phyloP scores from a whole-genome alignment of 495 filamentous ascomycete species.

The Podospora pseudocomata region DNA sequence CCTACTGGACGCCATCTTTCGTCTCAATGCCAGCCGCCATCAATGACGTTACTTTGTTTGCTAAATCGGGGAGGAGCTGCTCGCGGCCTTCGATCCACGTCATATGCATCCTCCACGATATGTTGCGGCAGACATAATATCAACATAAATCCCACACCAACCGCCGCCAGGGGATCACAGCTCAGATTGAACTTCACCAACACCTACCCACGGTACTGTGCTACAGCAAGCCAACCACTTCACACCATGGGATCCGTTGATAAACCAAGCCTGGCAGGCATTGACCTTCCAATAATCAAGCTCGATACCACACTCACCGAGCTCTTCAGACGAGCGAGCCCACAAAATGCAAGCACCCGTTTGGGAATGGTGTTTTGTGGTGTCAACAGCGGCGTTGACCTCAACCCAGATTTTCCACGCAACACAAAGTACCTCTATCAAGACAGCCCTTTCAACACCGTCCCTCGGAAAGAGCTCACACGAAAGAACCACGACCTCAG shows the following conservation, averaged over 20 bases:
- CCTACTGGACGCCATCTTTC: not conserved
- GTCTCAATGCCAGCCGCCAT: not conserved
- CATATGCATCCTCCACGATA: not conserved
- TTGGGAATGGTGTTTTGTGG: conserved; percentile 29
- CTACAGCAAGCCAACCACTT: conserved; percentile 1
- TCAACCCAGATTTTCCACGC: conserved; percentile 27
- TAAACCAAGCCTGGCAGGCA: not conserved
- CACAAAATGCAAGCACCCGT: conserved; percentile 12
- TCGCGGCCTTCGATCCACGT: not conserved
- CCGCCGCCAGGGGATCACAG: not conserved
- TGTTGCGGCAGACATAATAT: not conserved
- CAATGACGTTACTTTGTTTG: not conserved
- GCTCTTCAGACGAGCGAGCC: conserved; percentile 26
- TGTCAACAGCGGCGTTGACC: conserved; percentile 23
- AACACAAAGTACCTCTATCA: conserved; percentile 37
- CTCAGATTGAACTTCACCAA: not conserved
- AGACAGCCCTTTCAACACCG: conserved; percentile 38
- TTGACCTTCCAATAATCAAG: conserved; percentile 28
- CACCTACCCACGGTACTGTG: not conserved
- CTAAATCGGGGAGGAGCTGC: not conserved
- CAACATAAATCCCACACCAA: not conserved
- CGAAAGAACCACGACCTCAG: conserved; percentile 40
- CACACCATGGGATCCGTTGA: conserved; percentile 19
- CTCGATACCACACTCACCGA: conserved; percentile 35
- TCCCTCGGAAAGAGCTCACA: conserved; percentile 44